Evolutionary conservation across 179 eudicot species (phyloP).

Genomic region (Beta macrorhiza): DNA sequence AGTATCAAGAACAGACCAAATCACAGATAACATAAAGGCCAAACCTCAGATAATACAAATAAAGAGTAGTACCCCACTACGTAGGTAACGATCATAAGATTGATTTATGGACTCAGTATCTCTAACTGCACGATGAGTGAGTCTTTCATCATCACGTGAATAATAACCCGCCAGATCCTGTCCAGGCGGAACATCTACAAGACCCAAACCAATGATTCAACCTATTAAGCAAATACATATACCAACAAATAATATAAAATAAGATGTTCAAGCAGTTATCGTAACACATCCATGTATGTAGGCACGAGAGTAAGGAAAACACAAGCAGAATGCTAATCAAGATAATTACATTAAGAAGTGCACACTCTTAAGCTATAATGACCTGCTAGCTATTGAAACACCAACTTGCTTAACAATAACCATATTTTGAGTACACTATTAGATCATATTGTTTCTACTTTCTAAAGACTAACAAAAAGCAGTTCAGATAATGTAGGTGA

Average conservation of each 20-base stretch:
- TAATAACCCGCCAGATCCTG: constrained; percentile 53
- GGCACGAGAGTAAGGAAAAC: background rate
- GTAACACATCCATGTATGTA: background rate
- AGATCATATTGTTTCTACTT: background rate
- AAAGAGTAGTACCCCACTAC: constrained; percentile 41
- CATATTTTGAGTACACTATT: background rate
- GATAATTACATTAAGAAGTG: background rate
- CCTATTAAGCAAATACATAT: background rate
- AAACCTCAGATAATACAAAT: background rate
- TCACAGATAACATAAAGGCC: background rate
- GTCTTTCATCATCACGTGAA: constrained; percentile 51
- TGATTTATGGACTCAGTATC: constrained; percentile 63
- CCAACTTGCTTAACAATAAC: background rate
- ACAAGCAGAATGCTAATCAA: background rate
- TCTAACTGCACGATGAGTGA: constrained; percentile 41
- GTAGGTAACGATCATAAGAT: constrained; percentile 65
- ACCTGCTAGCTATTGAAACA: background rate
- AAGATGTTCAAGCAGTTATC: background rate
- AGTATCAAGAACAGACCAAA: background rate
- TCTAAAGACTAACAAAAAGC: background rate
- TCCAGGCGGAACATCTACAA: constrained; percentile 52
- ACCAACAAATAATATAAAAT: background rate
- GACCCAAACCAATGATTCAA: constrained; percentile 10
- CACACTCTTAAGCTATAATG: background rate
- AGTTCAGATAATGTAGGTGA: background rate